phyloP scores from a whole-genome alignment of 768 basidiomycete genomes.

The Sporobolomyces roseus region DNA sequence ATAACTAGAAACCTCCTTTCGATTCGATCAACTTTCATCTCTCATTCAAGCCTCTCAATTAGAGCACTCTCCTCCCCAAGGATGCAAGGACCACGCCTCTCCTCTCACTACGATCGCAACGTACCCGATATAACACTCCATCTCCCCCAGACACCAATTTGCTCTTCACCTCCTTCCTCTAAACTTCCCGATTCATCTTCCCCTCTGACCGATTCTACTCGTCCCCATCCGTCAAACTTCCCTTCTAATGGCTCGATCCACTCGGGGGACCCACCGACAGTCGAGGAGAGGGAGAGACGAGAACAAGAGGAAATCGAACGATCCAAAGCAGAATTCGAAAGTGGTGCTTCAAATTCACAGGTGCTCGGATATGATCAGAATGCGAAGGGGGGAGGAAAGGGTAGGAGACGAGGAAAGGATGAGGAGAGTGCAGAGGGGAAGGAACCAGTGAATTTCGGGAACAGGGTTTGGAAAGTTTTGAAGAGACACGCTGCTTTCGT shows the following conservation, averaged over 20 bases:
- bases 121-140: constrained; percentile 11
- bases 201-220: too few species aligned
- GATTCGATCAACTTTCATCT: neutral
- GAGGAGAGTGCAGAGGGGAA: neutral
- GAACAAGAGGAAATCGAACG: neutral
- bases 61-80: neutral
- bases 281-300: neutral
- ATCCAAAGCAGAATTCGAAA: neutral
- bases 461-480: neutral
- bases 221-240: neutral
- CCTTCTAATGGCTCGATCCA: neutral
- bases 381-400: too few species aligned
- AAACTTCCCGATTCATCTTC: neutral
- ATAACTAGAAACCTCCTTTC: neutral
- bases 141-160: neutral
- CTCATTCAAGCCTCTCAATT: neutral
- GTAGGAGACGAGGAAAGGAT: neutral
- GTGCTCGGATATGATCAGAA: too few species aligned
- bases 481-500: constrained; percentile 36
- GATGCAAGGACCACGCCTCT: constrained; percentile 25
- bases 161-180: neutral
- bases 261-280: neutral
- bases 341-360: too few species aligned
- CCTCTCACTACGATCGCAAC: constrained; percentile 14
- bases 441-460: neutral